These are phyloP conservation scores for Diaporthe citri DNA, from an alignment of 2,329 filamentous ascomycete genomes.

Conservation along the genomic window DNA sequence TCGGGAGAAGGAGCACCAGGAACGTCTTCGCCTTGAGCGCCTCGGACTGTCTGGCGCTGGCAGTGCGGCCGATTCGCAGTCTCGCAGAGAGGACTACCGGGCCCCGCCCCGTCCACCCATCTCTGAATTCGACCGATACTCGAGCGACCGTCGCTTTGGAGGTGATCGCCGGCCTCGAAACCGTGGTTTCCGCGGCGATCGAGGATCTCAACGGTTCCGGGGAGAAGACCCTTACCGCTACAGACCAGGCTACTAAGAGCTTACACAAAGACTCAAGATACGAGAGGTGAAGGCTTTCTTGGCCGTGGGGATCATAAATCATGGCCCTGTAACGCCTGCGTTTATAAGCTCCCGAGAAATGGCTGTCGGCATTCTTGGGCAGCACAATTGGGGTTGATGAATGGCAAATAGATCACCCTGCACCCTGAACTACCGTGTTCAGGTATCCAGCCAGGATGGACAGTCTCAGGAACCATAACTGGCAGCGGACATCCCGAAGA, in stretches of 20 bases:
- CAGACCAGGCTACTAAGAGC: conserved; percentile 35
- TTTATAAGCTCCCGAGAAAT: not conserved
- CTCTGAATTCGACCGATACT: conserved; percentile 36
- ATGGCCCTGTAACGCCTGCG: not conserved
- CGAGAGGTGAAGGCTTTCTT: not conserved
- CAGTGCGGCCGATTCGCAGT: conserved; percentile 29
- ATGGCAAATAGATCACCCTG: not conserved
- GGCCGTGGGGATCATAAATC: not conserved
- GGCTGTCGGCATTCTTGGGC: not conserved
- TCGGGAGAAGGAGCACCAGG: conserved; percentile 57
- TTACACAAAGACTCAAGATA: not conserved
- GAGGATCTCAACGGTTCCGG: conserved; percentile 35
- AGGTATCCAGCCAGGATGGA: not conserved
- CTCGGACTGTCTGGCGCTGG: conserved; percentile 31
- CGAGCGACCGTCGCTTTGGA: conserved; percentile 35
- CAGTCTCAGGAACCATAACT: not conserved
- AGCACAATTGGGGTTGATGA: not conserved
- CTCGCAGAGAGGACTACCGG: conserved; percentile 33
- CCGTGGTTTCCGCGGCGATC: conserved; percentile 37
- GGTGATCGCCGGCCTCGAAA: conserved; percentile 37
- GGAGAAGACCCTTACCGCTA: conserved; percentile 40
- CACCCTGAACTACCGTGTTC: not conserved
- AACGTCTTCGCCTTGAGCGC: conserved; percentile 38
- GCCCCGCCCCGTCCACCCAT: conserved; percentile 32
- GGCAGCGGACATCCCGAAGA: not conserved